phyloP scores from a whole-genome alignment of 306 rosid genomes.

The Lablab purpureus region DNA sequence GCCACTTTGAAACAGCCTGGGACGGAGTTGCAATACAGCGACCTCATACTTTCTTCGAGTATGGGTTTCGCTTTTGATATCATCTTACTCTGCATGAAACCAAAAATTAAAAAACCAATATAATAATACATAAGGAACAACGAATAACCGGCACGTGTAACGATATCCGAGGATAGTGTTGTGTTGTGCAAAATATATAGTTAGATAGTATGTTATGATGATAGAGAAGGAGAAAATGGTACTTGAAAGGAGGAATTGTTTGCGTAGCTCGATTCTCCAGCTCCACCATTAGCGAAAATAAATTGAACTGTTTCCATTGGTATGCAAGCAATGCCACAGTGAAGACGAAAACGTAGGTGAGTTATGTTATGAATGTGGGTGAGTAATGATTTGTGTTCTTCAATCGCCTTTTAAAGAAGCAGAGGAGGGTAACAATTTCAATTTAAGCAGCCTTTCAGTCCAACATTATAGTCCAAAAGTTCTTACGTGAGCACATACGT shows the following conservation, averaged over 20 bases:
- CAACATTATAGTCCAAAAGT: background rate
- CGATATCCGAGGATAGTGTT: too few species aligned
- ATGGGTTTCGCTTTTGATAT: constrained; percentile 35
- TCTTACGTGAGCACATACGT: background rate
- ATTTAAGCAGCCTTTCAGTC: background rate
- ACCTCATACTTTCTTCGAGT: constrained; percentile 36
- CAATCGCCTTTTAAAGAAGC: background rate
- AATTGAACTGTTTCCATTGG: constrained; percentile 23
- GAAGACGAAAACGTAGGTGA: background rate
- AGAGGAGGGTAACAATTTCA: background rate
- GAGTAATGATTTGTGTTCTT: background rate
- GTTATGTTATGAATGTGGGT: too few species aligned
- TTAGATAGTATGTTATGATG: background rate
- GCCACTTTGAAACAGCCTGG: constrained; percentile 50
- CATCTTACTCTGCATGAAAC: constrained; percentile 27
- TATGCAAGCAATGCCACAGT: background rate
- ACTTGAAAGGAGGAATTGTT: constrained; percentile 41
- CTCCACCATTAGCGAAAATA: constrained; percentile 23
- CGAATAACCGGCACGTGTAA: too few species aligned
- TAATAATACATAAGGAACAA: background rate
- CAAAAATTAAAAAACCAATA: background rate
- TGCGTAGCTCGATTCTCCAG: constrained; percentile 42
- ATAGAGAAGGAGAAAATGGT: background rate
- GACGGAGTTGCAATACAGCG: background rate
- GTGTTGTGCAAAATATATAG: background rate